These are phyloP conservation scores for Wickerhamiella musiphila DNA, from an alignment of 805 yeast genomes.

Conservation along the genomic window DNA sequence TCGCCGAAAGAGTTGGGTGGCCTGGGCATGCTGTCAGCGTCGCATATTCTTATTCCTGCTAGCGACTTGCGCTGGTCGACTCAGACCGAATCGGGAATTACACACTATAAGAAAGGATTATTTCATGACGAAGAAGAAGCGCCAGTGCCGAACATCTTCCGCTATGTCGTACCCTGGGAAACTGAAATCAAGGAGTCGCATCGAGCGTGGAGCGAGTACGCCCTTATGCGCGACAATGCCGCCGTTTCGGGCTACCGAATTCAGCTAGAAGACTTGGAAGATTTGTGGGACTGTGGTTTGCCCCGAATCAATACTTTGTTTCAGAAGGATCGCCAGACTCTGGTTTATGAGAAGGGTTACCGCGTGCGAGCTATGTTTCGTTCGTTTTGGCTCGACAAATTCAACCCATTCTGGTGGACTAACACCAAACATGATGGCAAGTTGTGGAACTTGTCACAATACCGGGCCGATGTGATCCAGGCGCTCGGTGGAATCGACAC, in stretches of 20 bases:
- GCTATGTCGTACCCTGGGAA: constrained; percentile 93
- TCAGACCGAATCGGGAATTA: constrained; percentile 87
- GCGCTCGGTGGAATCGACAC: constrained; percentile 96
- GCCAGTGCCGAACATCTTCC: constrained; percentile 78
- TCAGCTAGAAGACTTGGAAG: constrained; percentile 85
- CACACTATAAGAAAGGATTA: constrained; percentile 91
- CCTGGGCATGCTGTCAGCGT: constrained; percentile 91
- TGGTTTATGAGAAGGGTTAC: constrained; percentile 91
- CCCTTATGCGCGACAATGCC: constrained; percentile 77
- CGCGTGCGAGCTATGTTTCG: constrained; percentile 66
- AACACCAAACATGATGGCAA: constrained; percentile 86
- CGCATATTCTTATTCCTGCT: constrained; percentile 87
- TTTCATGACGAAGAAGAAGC: constrained; percentile 45
- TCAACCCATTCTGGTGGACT: constrained; percentile 95
- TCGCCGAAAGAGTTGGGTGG: constrained; percentile 98
- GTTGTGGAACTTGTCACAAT: constrained; percentile 82
- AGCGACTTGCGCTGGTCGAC: constrained; percentile 81
- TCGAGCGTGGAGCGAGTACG: constrained; percentile 95
- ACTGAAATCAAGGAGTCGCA: constrained; percentile 87
- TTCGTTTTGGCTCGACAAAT: constrained; percentile 50
- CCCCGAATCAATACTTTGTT: constrained; percentile 91
- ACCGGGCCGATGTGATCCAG: constrained; percentile 89
- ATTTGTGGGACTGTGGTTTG: constrained; percentile 89
- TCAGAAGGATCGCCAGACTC: constrained; percentile 85
- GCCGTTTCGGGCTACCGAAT: constrained; percentile 66